Percentiles rank a stretch among this genome's conserved stretches.
phyloP scores from a whole-genome alignment of 2,329 filamentous ascomycete species.

The Xylariales sp. region DNA sequence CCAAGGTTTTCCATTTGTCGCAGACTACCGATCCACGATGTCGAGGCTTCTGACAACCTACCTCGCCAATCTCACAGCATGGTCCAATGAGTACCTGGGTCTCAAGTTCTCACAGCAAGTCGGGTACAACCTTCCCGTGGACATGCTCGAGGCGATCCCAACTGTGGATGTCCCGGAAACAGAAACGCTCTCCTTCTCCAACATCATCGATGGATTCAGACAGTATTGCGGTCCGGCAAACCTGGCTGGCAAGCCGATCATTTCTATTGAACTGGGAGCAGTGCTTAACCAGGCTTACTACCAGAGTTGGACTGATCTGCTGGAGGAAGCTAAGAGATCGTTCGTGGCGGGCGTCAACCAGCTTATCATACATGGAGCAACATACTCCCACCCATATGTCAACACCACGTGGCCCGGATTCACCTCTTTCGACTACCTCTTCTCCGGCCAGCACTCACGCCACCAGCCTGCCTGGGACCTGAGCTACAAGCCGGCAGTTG shows the following conservation, averaged over 20 bases:
- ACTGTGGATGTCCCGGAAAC: not conserved
- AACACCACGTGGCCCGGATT: conserved; percentile 2
- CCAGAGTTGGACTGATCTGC: not conserved
- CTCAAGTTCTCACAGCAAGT: not conserved
- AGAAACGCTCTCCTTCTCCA: not conserved
- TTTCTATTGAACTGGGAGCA: not conserved
- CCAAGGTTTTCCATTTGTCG: no score
- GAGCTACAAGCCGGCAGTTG: not conserved
- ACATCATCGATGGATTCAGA: conserved; percentile 1
- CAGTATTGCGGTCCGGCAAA: not conserved
- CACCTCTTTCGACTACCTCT: not conserved
- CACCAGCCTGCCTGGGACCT: conserved; percentile 2
- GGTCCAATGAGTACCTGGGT: not conserved
- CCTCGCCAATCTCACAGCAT: not conserved
- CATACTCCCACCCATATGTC: not conserved
- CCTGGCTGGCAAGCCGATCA: not conserved
- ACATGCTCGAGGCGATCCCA: not conserved
- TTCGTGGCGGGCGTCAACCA: conserved; percentile 2
- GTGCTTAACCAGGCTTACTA: not conserved
- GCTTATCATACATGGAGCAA: conserved; percentile 1
- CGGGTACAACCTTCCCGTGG: conserved; percentile 1
- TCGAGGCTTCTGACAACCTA: conserved; percentile 1
- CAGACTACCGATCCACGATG: no score
- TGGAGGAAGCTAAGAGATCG: not conserved
- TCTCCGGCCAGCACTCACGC: conserved; percentile 1